These are phyloP conservation scores for Pseudoturritis turrita DNA, from an alignment of 345 rosid genomes.

Conservation along the genomic window DNA sequence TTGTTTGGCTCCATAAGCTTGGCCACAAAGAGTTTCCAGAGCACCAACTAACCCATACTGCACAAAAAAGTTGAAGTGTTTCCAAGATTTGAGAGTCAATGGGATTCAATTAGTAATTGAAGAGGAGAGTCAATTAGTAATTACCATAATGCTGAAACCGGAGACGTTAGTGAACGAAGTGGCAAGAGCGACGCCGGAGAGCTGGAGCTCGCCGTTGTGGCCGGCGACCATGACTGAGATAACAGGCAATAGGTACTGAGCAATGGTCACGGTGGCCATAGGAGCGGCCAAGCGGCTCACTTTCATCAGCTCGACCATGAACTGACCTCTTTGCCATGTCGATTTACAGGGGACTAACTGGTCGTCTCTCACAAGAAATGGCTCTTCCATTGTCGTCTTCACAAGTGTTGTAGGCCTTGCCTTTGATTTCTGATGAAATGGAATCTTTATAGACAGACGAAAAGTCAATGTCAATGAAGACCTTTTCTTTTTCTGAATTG, in stretches of 20 bases:
- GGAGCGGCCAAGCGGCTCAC: constrained; percentile 9
- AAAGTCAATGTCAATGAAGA: neutral
- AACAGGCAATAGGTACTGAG: constrained; percentile 7
- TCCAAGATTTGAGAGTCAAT: neutral
- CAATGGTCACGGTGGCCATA: constrained; percentile 10
- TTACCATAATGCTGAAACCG: constrained; percentile 8
- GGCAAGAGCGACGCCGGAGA: constrained; percentile 15
- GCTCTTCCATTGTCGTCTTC: neutral
- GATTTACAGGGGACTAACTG: neutral
- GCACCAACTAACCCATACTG: constrained; percentile 26
- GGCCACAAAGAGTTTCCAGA: constrained; percentile 29
- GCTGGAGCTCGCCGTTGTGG: neutral
- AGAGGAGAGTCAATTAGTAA: neutral
- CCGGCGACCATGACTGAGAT: constrained; percentile 15
- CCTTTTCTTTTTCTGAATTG: neutral
- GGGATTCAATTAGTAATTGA: neutral
- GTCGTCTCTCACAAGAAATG: neutral
- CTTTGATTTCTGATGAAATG: neutral
- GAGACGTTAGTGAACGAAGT: constrained; percentile 2
- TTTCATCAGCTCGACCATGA: constrained; percentile 4
- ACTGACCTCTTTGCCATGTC: neutral
- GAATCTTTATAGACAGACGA: neutral
- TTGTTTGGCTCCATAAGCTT: constrained; percentile 34
- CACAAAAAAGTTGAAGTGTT: neutral
- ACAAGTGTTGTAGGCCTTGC: neutral